phyloP scores from a whole-genome alignment of 495 filamentous ascomycete genomes.

The Viridothelium virens region DNA sequence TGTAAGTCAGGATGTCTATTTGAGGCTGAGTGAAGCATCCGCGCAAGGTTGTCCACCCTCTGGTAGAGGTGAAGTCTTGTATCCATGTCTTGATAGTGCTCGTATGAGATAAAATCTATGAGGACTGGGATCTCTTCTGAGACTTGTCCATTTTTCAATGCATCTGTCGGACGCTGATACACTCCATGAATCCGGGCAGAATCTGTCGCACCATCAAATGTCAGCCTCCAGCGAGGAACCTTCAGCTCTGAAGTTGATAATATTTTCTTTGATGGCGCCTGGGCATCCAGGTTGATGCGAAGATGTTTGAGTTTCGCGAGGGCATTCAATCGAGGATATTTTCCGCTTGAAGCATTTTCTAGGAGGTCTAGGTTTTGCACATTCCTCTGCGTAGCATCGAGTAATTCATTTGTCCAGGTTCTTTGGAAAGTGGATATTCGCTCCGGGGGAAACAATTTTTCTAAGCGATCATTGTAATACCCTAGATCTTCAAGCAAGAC shows the following conservation, averaged over 20 bases:
- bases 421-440: slow-evolving; percentile 32
- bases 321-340: slow-evolving; percentile 33
- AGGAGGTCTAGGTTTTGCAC: slow-evolving; percentile 29
- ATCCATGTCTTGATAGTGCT: slow-evolving; percentile 29
- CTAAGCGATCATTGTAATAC: slow-evolving; percentile 37
- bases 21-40: slow-evolving; percentile 34
- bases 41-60: slow-evolving; percentile 35
- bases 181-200: slow-evolving; percentile 21
- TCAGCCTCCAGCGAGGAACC: slow-evolving; percentile 22
- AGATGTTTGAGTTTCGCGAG: slow-evolving; percentile 35
- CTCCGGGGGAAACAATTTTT: slow-evolving; percentile 34
- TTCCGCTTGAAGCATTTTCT: slow-evolving; percentile 31
- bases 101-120: slow-evolving; percentile 36
- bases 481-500: slow-evolving; percentile 33
- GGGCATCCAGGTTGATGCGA: slow-evolving; percentile 35
- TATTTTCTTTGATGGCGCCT: slow-evolving; percentile 27
- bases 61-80: slow-evolving; percentile 29
- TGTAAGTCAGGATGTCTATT: slow-evolving; percentile 35
- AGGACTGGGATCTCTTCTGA: slow-evolving; percentile 31
- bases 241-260: slow-evolving; percentile 30
- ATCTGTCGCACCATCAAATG: slow-evolving; percentile 12
- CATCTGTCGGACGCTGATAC: slow-evolving; percentile 22
- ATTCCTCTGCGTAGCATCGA: slow-evolving; percentile 28
- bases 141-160: slow-evolving; percentile 2
- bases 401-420: slow-evolving; percentile 34